Conservation (phyloP, 2,329 filamentous ascomycete species). For the Fusarium mundagurra region DNA sequence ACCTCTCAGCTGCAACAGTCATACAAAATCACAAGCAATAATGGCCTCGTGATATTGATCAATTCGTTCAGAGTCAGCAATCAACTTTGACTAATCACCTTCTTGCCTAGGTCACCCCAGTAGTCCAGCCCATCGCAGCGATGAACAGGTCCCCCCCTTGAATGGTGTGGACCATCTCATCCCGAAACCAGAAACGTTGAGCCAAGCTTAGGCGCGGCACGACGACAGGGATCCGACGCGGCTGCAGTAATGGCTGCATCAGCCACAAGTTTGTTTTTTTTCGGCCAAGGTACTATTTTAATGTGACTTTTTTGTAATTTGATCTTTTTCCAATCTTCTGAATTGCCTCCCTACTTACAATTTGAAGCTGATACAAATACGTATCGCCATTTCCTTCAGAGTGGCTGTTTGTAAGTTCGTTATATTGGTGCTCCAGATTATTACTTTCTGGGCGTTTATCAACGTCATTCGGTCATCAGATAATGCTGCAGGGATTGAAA, state of each 20-base stretch:
- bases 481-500: neutral
- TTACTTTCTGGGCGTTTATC: too few species aligned
- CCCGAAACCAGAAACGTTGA: slow-evolving; percentile 43
- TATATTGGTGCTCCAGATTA: neutral
- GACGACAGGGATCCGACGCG: slow-evolving; percentile 42
- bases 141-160: slow-evolving; percentile 14
- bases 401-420: neutral
- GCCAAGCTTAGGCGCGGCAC: slow-evolving; percentile 46
- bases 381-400: neutral
- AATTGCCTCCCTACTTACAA: neutral
- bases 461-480: neutral
- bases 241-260: slow-evolving; percentile 33
- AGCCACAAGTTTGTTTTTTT: slow-evolving; percentile 44
- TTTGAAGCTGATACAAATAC: neutral
- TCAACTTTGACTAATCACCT: slow-evolving; percentile 4
- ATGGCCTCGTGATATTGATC: slow-evolving; percentile 4
- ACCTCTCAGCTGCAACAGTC: neutral
- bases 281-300: neutral
- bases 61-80: slow-evolving; percentile 6
- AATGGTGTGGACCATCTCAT: slow-evolving; percentile 27
- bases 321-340: neutral
- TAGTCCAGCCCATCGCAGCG: neutral
- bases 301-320: slow-evolving; percentile 11
- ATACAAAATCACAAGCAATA: neutral
- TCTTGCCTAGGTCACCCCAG: neutral